phyloP scores from a whole-genome alignment of 768 basidiomycete genomes.

The Lentinula lateritia region DNA sequence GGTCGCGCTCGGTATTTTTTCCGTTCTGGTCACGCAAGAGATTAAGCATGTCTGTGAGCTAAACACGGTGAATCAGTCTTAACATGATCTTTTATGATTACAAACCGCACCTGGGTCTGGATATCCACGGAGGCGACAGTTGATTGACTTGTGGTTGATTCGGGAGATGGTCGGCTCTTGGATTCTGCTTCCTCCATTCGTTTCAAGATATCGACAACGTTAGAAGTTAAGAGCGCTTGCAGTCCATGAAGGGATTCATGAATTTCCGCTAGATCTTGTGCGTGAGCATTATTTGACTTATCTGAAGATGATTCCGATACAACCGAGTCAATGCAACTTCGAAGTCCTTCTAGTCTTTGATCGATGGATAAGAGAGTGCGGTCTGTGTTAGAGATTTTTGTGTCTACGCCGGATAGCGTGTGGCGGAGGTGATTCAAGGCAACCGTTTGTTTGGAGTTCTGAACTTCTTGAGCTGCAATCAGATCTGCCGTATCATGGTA shows the following conservation, averaged over 20 bases:
- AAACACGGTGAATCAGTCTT: not conserved
- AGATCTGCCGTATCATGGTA: not conserved
- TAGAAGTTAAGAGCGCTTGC: constrained; percentile 28
- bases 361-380: not conserved
- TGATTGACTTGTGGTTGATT: not conserved
- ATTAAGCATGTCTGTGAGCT: constrained; percentile 41
- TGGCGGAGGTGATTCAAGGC: not conserved
- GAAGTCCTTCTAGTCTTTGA: not conserved
- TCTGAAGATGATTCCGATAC: not conserved
- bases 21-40: constrained; percentile 43
- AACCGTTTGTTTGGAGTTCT: not conserved
- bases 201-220: constrained; percentile 29
- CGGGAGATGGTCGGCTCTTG: not conserved
- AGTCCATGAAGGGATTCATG: constrained; percentile 33
- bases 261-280: constrained; percentile 13
- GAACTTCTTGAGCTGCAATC: not conserved
- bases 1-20: constrained; percentile 43
- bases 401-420: not conserved
- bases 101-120: not conserved
- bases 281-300: not conserved
- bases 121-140: not conserved
- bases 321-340: not conserved
- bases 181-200: constrained; percentile 22
- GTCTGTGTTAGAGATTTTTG: not conserved
- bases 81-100: too few relatives aligned